A percentile compares a stretch with the other conserved stretches of the same genome.
These are phyloP conservation scores for Tetrapyrgos nigripes DNA, from an alignment of 1,284 basidiomycete genomes.

Conservation along the genomic window DNA sequence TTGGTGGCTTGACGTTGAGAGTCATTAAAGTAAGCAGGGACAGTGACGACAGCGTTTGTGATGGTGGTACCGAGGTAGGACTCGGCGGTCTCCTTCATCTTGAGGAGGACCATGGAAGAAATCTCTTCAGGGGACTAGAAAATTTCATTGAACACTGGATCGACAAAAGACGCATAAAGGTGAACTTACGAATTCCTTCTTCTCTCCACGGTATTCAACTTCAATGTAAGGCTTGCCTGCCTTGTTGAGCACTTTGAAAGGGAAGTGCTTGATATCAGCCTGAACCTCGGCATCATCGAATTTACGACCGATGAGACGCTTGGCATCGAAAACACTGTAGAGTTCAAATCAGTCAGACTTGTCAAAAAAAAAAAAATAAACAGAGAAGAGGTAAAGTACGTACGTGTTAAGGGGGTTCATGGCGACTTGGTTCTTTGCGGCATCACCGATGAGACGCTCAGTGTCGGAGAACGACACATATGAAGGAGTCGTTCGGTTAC, in stretches of 20 bases:
- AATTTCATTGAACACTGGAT: neutral
- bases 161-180: neutral
- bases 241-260: constrained; percentile 77
- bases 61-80: constrained; percentile 70
- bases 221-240: constrained; percentile 78
- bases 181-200: constrained; percentile 74
- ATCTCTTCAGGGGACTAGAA: constrained; percentile 81
- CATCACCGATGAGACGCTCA: constrained; percentile 83
- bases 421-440: constrained; percentile 80
- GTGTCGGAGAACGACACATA: constrained; percentile 81
- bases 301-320: constrained; percentile 84
- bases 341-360: constrained; percentile 10
- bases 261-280: constrained; percentile 81
- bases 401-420: constrained; percentile 56
- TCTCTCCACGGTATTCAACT: constrained; percentile 79
- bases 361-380: neutral
- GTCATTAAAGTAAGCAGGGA: constrained; percentile 72
- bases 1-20: constrained; percentile 85
- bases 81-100: constrained; percentile 90
- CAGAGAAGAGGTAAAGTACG: too few relatives aligned
- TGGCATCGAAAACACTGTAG: constrained; percentile 74
- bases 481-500: constrained; percentile 86
- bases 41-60: constrained; percentile 55
- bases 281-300: constrained; percentile 78
- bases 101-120: constrained; percentile 83